Conservation (phyloP, 495 filamentous ascomycete genomes). For the Poronia punctata region DNA sequence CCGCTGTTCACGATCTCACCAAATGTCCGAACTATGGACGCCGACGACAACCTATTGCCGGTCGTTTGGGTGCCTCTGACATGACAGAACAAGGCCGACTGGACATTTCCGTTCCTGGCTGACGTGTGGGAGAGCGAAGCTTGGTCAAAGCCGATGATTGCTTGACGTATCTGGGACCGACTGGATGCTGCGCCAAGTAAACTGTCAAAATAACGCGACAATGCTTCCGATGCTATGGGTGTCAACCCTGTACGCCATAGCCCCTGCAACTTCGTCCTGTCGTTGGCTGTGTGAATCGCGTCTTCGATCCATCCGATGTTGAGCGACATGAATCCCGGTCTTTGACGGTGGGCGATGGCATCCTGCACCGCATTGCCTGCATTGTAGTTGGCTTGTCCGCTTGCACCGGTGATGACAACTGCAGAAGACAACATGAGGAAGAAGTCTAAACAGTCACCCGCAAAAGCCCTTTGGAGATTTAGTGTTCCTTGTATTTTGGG, state of each 20-base stretch:
- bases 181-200: background rate
- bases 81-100: background rate
- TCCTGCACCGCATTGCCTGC: slow-evolving; percentile 4
- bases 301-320: slow-evolving; percentile 4
- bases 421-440: slow-evolving; percentile 1
- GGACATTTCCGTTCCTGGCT: background rate
- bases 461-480: background rate
- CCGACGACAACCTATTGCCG: background rate
- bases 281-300: background rate
- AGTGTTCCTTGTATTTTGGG: background rate
- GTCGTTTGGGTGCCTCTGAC: background rate
- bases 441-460: background rate
- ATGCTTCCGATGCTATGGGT: background rate
- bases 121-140: background rate
- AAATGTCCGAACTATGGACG: background rate
- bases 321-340: background rate
- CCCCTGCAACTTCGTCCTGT: background rate
- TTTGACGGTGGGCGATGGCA: background rate
- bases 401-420: background rate
- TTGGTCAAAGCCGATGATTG: background rate
- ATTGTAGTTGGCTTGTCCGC: background rate
- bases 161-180: background rate
- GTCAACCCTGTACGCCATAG: background rate
- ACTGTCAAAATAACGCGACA: background rate
- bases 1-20: background rate